Percentiles rank a stretch among this genome's conserved stretches.
Evolutionary conservation across 2,329 filamentous ascomycete genomes (phyloP).

Genomic region (Aspergillus hiratsukae): DNA sequence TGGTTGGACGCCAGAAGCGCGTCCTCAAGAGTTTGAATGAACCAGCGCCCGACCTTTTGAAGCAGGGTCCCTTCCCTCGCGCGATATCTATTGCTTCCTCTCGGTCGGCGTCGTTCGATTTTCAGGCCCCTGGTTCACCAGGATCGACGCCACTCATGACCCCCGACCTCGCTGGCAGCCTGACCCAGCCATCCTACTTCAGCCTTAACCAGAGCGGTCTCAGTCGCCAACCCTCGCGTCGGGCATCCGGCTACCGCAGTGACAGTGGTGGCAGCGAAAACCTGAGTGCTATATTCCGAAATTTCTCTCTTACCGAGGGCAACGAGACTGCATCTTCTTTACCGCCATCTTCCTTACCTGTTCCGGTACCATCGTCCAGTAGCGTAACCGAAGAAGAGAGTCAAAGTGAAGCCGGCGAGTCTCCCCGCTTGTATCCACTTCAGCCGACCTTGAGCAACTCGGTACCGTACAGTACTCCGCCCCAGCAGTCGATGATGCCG

Average conservation of each 20-base stretch:
- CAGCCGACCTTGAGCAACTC: slow-evolving; percentile 55
- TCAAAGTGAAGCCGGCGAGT: slow-evolving; percentile 66
- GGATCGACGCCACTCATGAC: slow-evolving; percentile 81
- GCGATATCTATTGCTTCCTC: slow-evolving; percentile 84
- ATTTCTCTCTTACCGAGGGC: slow-evolving; percentile 67
- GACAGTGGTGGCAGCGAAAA: slow-evolving; percentile 90
- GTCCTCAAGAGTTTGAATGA: slow-evolving; percentile 75
- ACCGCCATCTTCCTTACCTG: slow-evolving; percentile 33
- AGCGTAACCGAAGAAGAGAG: slow-evolving; percentile 69
- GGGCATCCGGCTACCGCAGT: slow-evolving; percentile 77
- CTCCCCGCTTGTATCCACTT: slow-evolving; percentile 70
- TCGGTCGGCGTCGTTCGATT: slow-evolving; percentile 87
- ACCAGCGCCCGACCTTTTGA: slow-evolving; percentile 85
- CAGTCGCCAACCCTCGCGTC: slow-evolving; percentile 59
- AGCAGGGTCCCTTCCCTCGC: slow-evolving; percentile 84
- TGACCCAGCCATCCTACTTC: slow-evolving; percentile 92
- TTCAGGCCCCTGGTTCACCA: slow-evolving; percentile 76
- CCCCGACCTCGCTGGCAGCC: slow-evolving; percentile 62
- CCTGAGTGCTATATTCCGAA: slow-evolving; percentile 74
- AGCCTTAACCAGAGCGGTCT: slow-evolving; percentile 54
- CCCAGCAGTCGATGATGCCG: slow-evolving; percentile 73
- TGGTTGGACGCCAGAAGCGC: slow-evolving; percentile 93
- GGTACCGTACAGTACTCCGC: slow-evolving; percentile 38
- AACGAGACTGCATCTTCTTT: slow-evolving; percentile 40
- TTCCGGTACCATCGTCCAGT: slow-evolving; percentile 26